A percentile compares a stretch with the other conserved stretches of the same genome.
These are phyloP conservation scores for Penicillium sp. DNA, from an alignment of 2,329 filamentous ascomycete genomes.

Conservation along the genomic window DNA sequence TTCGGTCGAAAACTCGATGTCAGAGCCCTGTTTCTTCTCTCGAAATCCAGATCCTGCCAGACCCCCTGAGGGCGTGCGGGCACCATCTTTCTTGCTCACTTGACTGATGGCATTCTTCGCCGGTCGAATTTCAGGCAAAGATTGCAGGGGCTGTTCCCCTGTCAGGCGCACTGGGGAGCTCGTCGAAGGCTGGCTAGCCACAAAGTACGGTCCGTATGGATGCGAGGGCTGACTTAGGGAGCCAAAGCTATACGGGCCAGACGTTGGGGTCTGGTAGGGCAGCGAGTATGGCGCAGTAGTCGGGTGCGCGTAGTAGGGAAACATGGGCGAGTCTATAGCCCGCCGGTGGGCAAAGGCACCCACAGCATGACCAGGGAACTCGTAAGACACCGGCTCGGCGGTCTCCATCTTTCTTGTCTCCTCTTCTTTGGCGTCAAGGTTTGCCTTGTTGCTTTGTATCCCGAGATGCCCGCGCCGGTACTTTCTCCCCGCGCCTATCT, in stretches of 20 bases:
- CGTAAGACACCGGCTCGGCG: constrained; percentile 41
- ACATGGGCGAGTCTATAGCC: constrained; percentile 37
- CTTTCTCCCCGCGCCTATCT: too few relatives aligned
- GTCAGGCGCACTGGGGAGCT: constrained; percentile 29
- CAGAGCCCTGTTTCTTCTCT: constrained; percentile 30
- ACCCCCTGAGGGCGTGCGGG: not conserved
- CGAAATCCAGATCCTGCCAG: too few relatives aligned
- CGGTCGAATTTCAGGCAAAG: constrained; percentile 38
- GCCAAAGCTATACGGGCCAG: constrained; percentile 32
- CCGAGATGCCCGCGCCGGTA: not conserved
- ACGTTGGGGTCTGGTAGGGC: constrained; percentile 35
- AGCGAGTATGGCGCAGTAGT: constrained; percentile 36
- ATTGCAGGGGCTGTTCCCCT: constrained; percentile 33
- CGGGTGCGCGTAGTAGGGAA: constrained; percentile 39
- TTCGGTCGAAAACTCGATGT: constrained; percentile 71
- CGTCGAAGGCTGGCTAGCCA: constrained; percentile 30
- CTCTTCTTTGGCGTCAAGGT: constrained; percentile 9
- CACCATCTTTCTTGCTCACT: constrained; percentile 18
- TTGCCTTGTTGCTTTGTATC: not conserved
- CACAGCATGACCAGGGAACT: constrained; percentile 39
- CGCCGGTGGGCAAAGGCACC: constrained; percentile 38
- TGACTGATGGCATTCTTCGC: constrained; percentile 39
- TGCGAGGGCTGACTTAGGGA: constrained; percentile 31
- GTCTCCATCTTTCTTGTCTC: constrained; percentile 35
- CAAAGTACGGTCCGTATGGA: constrained; percentile 37